These are phyloP conservation scores for Metschnikowia peoriensis DNA, from an alignment of 805 yeast species.

Conservation along the genomic window DNA sequence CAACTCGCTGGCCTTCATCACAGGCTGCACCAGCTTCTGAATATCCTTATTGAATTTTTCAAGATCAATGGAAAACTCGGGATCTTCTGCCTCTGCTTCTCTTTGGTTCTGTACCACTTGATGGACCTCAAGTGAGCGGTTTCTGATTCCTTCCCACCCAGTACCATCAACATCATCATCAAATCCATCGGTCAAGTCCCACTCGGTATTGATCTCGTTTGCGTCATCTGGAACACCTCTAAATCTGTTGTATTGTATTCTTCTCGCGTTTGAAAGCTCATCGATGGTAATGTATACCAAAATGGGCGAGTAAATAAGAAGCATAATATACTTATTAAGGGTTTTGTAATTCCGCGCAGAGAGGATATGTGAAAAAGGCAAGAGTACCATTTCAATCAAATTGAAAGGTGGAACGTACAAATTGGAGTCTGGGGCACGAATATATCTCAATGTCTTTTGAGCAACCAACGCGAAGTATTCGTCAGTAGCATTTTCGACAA, in stretches of 20 bases:
- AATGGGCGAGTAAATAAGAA: slow-evolving; percentile 65
- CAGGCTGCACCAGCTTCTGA: slow-evolving; percentile 54
- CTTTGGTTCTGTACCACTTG: slow-evolving; percentile 48
- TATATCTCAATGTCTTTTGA: slow-evolving; percentile 76
- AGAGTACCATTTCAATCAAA: slow-evolving; percentile 54
- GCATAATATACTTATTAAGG: slow-evolving; percentile 58
- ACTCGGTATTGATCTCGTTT: slow-evolving; percentile 71
- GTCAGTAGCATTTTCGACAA: slow-evolving; percentile 78
- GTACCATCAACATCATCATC: slow-evolving; percentile 28
- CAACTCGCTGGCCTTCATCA: slow-evolving; percentile 48
- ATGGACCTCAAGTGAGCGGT: slow-evolving; percentile 37
- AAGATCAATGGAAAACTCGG: slow-evolving; percentile 56
- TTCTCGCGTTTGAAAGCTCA: slow-evolving; percentile 65
- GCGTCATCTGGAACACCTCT: slow-evolving; percentile 72
- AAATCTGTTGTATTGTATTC: slow-evolving; percentile 69
- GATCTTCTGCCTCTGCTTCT: slow-evolving; percentile 66
- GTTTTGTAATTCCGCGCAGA: slow-evolving; percentile 31
- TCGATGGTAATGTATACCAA: slow-evolving; percentile 57
- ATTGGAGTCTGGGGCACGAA: slow-evolving; percentile 85
- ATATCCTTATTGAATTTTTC: slow-evolving; percentile 51
- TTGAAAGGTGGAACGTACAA: slow-evolving; percentile 86
- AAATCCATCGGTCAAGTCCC: slow-evolving; percentile 82
- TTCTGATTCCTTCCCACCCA: slow-evolving; percentile 39
- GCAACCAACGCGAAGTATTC: slow-evolving; percentile 85
- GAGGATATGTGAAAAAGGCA: slow-evolving; percentile 35